Evolutionary conservation across 2,329 filamentous ascomycete species (phyloP), one percentile per base, ranked within the genome.

Genomic region (Paecilomyces sp.): DNA sequence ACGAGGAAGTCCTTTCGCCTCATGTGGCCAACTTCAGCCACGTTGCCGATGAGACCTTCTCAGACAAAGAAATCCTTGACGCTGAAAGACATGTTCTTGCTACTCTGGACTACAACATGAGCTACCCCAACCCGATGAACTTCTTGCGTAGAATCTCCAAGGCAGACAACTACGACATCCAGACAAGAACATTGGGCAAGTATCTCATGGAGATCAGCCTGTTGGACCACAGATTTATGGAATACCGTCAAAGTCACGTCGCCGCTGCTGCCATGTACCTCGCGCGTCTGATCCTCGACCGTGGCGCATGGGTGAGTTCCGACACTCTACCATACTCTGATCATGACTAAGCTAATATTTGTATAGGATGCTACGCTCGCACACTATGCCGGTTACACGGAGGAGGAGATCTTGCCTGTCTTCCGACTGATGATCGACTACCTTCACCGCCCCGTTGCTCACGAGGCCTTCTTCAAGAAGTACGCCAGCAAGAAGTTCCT

Each of bases 41-140:
- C 70, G 92, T 99, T 68, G 92, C 94, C 71, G 94, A 99, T 70
- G 92, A 97, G 75, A 94, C 93, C 59, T 99, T 97, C 77, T 90
- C 87, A 3, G 93, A 97, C 75, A 87, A 90, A 54, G 94, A 99
- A 79, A 97, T 99, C 66, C 83, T 99, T 47, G 93, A 91, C 71
- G 94, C 94, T n/a, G 94, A 99, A 78, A 90, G 94, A 66, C 96
- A 95, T 74, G 88, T 99, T 65, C 87, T 99, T 57, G 85, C 86
- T 65, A 92, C 92, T 5, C 85, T 99, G 62, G 89, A 97, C 79
- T 99, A 97, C 75, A 93, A 99, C 74, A 86, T 99, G 64, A 97
- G 92, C 81, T 99, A 97, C 73, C 94, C 94, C 59, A 99, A 99
- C 78, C 94, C 94, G 24, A 99, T 99, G 94, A 99, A 99, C 84